Evolutionary conservation across 306 rosid genomes (phyloP).

Genomic region (Delonix regia): DNA sequence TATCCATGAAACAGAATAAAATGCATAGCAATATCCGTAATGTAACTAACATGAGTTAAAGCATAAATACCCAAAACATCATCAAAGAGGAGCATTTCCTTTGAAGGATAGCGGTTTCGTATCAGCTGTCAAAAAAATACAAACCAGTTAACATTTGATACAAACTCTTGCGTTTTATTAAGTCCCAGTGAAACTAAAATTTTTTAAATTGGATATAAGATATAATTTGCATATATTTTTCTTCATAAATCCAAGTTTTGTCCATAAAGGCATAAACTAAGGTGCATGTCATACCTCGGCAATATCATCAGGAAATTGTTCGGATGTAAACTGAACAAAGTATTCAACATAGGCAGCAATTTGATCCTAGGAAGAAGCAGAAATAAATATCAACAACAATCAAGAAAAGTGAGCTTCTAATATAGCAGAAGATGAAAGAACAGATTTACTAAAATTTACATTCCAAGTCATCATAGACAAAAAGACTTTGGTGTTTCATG

Average conservation of each 20-base stretch:
- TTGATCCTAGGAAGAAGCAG: slow-evolving; percentile 63
- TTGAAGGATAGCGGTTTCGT: slow-evolving; percentile 84
- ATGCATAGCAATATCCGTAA: slow-evolving; percentile 21
- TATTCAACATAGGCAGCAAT: slow-evolving; percentile 90
- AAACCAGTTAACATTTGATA: slow-evolving; percentile 36
- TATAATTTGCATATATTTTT: slow-evolving; percentile 28
- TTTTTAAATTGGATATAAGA: slow-evolving; percentile 1
- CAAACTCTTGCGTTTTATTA: slow-evolving; percentile 11
- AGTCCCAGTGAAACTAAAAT: slow-evolving; percentile 4
- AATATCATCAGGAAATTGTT: slow-evolving; percentile 85
- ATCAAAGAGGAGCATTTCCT: slow-evolving; percentile 84
- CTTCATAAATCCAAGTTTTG: slow-evolving; percentile 9
- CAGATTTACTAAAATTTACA: not conserved
- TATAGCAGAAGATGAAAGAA: not conserved
- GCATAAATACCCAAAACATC: slow-evolving; percentile 86
- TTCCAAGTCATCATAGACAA: not conserved
- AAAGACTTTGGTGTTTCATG: not conserved
- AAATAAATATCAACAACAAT: slow-evolving; percentile 23
- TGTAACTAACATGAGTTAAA: slow-evolving; percentile 44
- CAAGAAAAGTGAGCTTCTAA: slow-evolving; percentile 19
- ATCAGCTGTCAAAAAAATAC: slow-evolving; percentile 69
- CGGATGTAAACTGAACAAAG: slow-evolving; percentile 94
- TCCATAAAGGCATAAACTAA: slow-evolving; percentile 9
- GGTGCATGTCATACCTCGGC: slow-evolving; percentile 69
- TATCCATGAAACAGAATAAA: slow-evolving; percentile 29